A percentile compares a stretch with the other conserved stretches of the same genome.
These are phyloP conservation scores for sunflower (Helianthus annuus) DNA, from an alignment of 129 eudicot species.

Conservation along the genomic window HanXRQr2.0-SUNRISE NC_035435.2:121945408-121945907, in stretches of 20 bases:
- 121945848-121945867: constrained; percentile 22
- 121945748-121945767: constrained; percentile 32
- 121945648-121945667: constrained; percentile 28
- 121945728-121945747: constrained; percentile 22
- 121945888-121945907: constrained; percentile 13
- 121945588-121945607: constrained; percentile 22
- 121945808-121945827: constrained; percentile 17
- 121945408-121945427: constrained; percentile 29
- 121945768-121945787: constrained; percentile 23
- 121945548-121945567: constrained; percentile 34
- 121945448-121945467: constrained; percentile 24
- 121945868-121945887: constrained; percentile 28
- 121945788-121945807: constrained; percentile 33
- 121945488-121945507: constrained; percentile 30
- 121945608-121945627: constrained; percentile 15
- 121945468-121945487: constrained; percentile 15
- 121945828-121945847: constrained; percentile 35
- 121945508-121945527: constrained; percentile 34
- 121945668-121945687: constrained; percentile 36
- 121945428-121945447: constrained; percentile 33
- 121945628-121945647: background rate
- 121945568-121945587: background rate
- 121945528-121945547: constrained; percentile 35
- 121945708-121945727: constrained; percentile 24
- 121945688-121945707: constrained; percentile 18